A percentile compares a stretch with the other conserved stretches of the same genome.
phyloP scores from a whole-genome alignment of 2,329 filamentous ascomycete genomes.

The Chrysoporthe puriensis region DNA sequence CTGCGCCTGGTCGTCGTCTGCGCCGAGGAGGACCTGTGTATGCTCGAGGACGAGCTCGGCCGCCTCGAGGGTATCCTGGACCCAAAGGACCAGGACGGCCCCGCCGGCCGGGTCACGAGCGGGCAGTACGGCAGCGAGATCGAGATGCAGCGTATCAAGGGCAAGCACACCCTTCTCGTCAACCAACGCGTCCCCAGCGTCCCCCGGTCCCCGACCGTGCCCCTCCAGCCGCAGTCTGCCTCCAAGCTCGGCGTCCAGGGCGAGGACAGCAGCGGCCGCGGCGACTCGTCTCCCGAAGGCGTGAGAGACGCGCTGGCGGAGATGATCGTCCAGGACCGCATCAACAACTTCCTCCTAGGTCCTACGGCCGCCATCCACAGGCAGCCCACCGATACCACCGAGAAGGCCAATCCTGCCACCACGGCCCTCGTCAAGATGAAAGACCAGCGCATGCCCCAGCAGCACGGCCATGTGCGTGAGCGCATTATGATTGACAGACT shows the following conservation, averaged over 20 bases:
- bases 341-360: constrained; percentile 18
- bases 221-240: constrained; percentile 9
- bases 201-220: constrained; percentile 18
- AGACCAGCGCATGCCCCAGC: neutral
- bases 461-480: neutral
- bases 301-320: neutral
- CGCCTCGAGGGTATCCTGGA: constrained; percentile 20
- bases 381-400: neutral
- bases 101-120: constrained; percentile 17
- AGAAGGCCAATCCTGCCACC: neutral
- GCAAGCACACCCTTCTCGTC: neutral
- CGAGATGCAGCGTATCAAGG: constrained; percentile 10
- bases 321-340: neutral
- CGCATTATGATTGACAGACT: neutral
- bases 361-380: neutral
- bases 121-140: constrained; percentile 23
- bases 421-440: neutral
- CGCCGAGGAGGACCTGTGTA: constrained; percentile 21
- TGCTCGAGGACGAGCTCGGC: constrained; percentile 27
- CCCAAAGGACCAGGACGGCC: constrained; percentile 19
- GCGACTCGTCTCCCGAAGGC: constrained; percentile 12
- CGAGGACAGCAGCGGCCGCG: constrained; percentile 1
- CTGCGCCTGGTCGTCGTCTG: constrained; percentile 23
- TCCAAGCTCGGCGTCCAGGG: constrained; percentile 16
- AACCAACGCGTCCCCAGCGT: constrained; percentile 2